Conservation (phyloP, 352 stramenopile genomes). For the Globisporangium sylvaticum region DNA sequence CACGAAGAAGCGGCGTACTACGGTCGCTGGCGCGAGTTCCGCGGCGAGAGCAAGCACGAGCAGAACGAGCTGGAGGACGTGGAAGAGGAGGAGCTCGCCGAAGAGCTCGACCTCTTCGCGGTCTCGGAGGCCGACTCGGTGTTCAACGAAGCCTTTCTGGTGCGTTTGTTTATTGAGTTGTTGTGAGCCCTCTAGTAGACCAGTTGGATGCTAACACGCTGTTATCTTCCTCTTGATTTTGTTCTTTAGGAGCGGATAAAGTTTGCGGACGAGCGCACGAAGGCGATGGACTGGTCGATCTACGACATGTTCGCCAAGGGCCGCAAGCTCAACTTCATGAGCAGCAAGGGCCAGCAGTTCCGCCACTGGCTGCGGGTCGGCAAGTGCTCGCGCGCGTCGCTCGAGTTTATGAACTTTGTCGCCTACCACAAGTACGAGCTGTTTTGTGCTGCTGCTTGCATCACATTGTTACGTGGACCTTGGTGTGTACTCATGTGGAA, state of each 20-base stretch:
- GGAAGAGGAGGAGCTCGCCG: conserved; percentile 75
- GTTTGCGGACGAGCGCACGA: conserved; percentile 81
- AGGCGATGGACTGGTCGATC: conserved; percentile 77
- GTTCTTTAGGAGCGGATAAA: conserved; percentile 62
- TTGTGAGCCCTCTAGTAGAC: not conserved
- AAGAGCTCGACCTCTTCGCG: conserved; percentile 83
- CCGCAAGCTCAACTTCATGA: conserved; percentile 84
- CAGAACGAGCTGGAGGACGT: conserved; percentile 76
- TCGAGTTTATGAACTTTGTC: conserved; percentile 87
- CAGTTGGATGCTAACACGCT: not conserved
- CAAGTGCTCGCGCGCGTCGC: conserved; percentile 62
- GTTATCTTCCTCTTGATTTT: not conserved
- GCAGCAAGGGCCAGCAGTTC: conserved; percentile 59
- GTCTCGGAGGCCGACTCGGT: conserved; percentile 72
- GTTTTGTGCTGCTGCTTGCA: not conserved
- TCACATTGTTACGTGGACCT: no score
- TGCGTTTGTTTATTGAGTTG: conserved; percentile 14
- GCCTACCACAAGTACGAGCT: conserved; percentile 72
- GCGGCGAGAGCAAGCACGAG: conserved; percentile 71
- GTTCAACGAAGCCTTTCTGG: conserved; percentile 73
- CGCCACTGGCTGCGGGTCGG: conserved; percentile 65
- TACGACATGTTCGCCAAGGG: conserved; percentile 79
- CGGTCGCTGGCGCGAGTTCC: conserved; percentile 81
- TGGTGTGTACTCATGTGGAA: not conserved
- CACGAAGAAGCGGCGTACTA: conserved; percentile 79